Percentiles rank a stretch among this genome's conserved stretches.
phyloP scores from a whole-genome alignment of 495 filamentous ascomycete species.

The Neurospora tetraspora region DNA sequence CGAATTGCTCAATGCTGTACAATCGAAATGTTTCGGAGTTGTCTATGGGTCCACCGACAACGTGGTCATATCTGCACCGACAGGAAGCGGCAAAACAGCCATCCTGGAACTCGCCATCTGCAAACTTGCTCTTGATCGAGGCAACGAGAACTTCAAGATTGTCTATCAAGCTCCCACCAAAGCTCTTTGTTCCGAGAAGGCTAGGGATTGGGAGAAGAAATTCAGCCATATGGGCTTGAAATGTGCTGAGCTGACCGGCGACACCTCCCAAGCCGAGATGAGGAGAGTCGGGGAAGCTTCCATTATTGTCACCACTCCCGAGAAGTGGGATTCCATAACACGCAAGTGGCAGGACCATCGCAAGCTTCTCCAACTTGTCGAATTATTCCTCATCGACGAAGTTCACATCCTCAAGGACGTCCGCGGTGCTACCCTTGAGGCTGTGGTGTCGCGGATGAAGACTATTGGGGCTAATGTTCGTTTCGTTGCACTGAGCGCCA shows the following conservation, averaged over 20 bases:
- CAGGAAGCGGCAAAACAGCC: conserved; percentile 88
- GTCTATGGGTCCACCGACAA: conserved; percentile 73
- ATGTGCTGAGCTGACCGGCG: conserved; percentile 85
- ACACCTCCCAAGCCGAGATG: conserved; percentile 70
- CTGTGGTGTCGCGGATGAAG: conserved; percentile 97
- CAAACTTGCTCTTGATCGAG: conserved; percentile 51
- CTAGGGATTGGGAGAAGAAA: conserved; percentile 76
- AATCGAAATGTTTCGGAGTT: conserved; percentile 73
- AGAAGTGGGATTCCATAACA: conserved; percentile 98
- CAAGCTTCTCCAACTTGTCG: conserved; percentile 73
- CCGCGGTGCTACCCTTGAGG: conserved; percentile 84
- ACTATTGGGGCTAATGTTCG: conserved; percentile 76
- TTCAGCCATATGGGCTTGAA: conserved; percentile 64
- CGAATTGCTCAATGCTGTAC: conserved; percentile 79
- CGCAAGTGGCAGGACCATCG: conserved; percentile 90
- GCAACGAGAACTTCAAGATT: conserved; percentile 72
- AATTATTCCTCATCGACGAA: conserved; percentile 90
- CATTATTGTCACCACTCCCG: conserved; percentile 92
- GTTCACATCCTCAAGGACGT: conserved; percentile 90
- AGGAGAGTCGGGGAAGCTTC: conserved; percentile 67
- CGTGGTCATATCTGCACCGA: conserved; percentile 80
- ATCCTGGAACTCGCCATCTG: conserved; percentile 91
- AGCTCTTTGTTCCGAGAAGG: conserved; percentile 75
- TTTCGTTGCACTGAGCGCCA: conserved; percentile 88
- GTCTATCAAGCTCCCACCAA: conserved; percentile 95